Base-by-base conservation (phyloP, 2,329 filamentous ascomycete species). In the Alternaria sp. region DNA sequence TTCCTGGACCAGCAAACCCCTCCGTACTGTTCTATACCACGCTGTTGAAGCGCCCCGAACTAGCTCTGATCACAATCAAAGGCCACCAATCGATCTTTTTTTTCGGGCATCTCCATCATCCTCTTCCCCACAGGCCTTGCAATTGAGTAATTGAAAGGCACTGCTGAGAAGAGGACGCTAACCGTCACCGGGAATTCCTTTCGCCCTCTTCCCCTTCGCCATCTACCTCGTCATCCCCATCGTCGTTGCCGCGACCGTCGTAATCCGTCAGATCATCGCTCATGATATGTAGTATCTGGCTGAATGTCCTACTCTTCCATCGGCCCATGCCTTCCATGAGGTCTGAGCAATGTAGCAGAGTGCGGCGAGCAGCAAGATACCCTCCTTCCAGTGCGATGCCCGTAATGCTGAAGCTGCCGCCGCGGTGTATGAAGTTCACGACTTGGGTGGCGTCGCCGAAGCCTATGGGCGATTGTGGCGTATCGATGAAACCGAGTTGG, bases 231-330 rank as follows among this genome's bases (percentile, higher is more conserved):
- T 57, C 60, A 3, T 64, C 61, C 23, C 57, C 66, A 57, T 68
- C 68, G 17, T 61, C 60, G 12, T 40, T 60, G 19, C 64, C 62
- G 8, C 44, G 54, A 2, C 57, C 58, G 13, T 77, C 75, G 43
- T 71, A 67, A 58, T 83, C 81, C 23, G 81, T 80, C 45, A 83
- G 66, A 61, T 81, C 80, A 75, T 86, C 85, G 68, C 84, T 86
- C 85, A 87, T 86, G 26, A 86, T 86, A 66, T 85, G 83, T 52
- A 86, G 70, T 54, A 86, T 84, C 66, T 85, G 81, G 4, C 81
- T 83, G 66, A 85, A 84, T 3, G 84, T 84, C 59, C 81, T 78
- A 46, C 83, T 81, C 65, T 83, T 84, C 83, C 85, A 85, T 36
- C 83, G 81, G 13, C 83, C 84, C 54, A 85, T 83, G 44, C 85